Evolutionary conservation across 1,284 basidiomycete genomes (phyloP).

Genomic region (Rugiboletus extremiorientalis): DNA sequence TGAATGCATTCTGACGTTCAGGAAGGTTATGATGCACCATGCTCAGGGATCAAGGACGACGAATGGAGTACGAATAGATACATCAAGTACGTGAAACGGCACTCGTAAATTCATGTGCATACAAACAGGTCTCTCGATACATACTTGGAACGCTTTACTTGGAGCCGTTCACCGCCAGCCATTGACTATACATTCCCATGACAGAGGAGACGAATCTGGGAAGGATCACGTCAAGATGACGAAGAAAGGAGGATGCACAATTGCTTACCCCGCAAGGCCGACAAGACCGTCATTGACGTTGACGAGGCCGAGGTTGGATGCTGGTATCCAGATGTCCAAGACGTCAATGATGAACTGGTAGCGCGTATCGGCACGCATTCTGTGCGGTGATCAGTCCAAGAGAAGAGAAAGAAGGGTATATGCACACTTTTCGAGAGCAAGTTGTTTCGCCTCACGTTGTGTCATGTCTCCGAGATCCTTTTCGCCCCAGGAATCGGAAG

Average conservation of each 20-base stretch:
- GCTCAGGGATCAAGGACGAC: not conserved
- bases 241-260: not conserved
- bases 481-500: constrained; percentile 47
- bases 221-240: constrained; percentile 4
- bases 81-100: constrained; percentile 1
- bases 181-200: constrained; percentile 33
- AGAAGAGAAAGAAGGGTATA: not conserved
- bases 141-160: constrained; percentile 18
- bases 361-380: constrained; percentile 63
- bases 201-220: constrained; percentile 29
- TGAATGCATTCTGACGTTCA: not conserved
- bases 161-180: constrained; percentile 26
- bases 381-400: constrained; percentile 32
- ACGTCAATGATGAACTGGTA: constrained; percentile 82
- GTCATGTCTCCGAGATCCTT: constrained; percentile 69
- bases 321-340: constrained; percentile 88
- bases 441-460: constrained; percentile 61
- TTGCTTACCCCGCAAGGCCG: constrained; percentile 78
- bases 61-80: constrained; percentile 3
- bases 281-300: constrained; percentile 85
- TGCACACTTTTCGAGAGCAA: constrained; percentile 57
- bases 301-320: constrained; percentile 77
- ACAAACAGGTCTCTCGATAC: not conserved
- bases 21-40: not conserved
- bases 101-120: not conserved